Base-by-base conservation (phyloP, 768 basidiomycete species). In the Mycena chlorophos region DNA sequence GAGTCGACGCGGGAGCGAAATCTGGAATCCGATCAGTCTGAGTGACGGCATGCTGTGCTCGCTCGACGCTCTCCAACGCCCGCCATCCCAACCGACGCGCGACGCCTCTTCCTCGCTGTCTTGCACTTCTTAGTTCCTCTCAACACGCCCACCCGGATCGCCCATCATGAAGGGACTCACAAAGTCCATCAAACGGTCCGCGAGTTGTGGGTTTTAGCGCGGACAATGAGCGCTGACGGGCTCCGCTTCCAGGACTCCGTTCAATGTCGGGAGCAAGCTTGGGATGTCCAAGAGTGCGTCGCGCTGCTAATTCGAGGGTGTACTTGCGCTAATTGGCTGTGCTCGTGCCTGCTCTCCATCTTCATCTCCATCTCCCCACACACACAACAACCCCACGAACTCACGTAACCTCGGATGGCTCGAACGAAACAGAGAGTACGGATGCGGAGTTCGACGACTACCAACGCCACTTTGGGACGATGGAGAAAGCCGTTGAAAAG, bases 401-500 rank as follows among this genome's bases (percentile, higher is more conserved):
- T n/a, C n/a, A n/a, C n/a, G n/a, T n/a, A n/a, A n/a, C n/a, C n/a
- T n/a, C n/a, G n/a, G n/a, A n/a, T n/a, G n/a, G n/a, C n/a, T n/a
- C n/a, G n/a, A n/a, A n/a, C n/a, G n/a, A n/a, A n/a, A n/a, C 57
- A 83, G 92, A 88, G 72, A 92, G 92, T 4, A 77, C 71, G 64
- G 94, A 95, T 75, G 83, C 89, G 19, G 93, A 95, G 68, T 96
- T 94, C 72, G 91, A 96, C 63, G 92, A 94, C 56, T 89, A 86
- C 63, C 80, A 86, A 60, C 81, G 87, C 40, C 84, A 91, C 68
- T 96, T 97, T 70, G 70, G 79, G 12, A 66, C 79, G 3, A 76
- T 98, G 61, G 94, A 98, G 72, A 72, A 81, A 49, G 86, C 89
- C 23, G 82, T 89, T 0, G 94, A 95, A 68, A 94, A 94, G 75